Evolutionary conservation across 2,329 filamentous ascomycete genomes (phyloP).

Genomic region (Colletotrichum tanaceti): DNA sequence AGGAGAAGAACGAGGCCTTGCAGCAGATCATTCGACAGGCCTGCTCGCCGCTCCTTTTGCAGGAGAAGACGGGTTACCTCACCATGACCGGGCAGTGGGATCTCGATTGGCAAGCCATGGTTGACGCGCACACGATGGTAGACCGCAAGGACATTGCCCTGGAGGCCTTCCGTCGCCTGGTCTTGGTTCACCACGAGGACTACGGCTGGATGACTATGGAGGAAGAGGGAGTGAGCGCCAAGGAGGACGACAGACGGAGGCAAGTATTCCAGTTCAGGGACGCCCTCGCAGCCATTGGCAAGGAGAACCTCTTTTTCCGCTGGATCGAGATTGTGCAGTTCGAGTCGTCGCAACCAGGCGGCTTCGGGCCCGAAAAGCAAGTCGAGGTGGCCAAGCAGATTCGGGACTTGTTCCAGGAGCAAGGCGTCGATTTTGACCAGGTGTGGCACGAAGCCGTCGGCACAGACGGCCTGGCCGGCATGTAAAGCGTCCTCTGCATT

Average conservation of each 20-base stretch:
- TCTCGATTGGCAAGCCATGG: slow-evolving; percentile 86
- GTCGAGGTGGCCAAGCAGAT: slow-evolving; percentile 78
- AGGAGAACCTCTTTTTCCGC: slow-evolving; percentile 89
- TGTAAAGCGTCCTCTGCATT: slow-evolving; percentile 5
- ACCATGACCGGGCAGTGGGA: slow-evolving; percentile 89
- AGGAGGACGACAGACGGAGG: slow-evolving; percentile 73
- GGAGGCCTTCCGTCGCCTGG: slow-evolving; percentile 76
- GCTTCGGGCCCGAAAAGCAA: slow-evolving; percentile 81
- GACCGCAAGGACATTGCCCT: slow-evolving; percentile 70
- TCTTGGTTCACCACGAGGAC: slow-evolving; percentile 75
- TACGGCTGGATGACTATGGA: slow-evolving; percentile 80
- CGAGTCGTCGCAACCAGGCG: slow-evolving; percentile 81
- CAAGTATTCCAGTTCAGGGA: slow-evolving; percentile 87
- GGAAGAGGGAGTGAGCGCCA: slow-evolving; percentile 57
- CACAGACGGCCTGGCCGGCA: slow-evolving; percentile 49
- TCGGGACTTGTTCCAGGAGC: slow-evolving; percentile 77
- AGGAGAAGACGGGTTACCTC: slow-evolving; percentile 86
- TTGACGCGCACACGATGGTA: slow-evolving; percentile 76
- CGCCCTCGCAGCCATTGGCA: slow-evolving; percentile 78
- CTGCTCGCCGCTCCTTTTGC: slow-evolving; percentile 73
- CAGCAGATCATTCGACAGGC: slow-evolving; percentile 74
- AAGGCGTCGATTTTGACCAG: slow-evolving; percentile 84
- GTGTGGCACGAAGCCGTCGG: slow-evolving; percentile 77
- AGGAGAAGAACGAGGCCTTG: slow-evolving; percentile 67
- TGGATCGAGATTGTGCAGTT: slow-evolving; percentile 95